A percentile compares a stretch with the other conserved stretches of the same genome.
phyloP scores from a whole-genome alignment of 495 filamentous ascomycete species.

The Neurospora hispaniola region DNA sequence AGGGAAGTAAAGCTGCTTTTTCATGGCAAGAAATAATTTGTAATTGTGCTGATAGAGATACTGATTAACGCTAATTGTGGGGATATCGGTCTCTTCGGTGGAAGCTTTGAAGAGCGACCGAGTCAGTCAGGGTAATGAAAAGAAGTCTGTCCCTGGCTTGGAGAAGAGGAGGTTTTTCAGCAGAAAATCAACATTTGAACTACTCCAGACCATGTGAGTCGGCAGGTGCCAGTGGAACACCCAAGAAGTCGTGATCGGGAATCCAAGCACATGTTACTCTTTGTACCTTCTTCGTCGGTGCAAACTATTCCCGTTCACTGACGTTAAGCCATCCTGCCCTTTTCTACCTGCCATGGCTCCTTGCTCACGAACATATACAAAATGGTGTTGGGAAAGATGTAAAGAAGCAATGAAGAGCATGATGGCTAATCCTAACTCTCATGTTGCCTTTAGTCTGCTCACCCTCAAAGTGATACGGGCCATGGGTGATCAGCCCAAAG shows the following conservation, averaged over 20 bases:
- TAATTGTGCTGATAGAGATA: not conserved
- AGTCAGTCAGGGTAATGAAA: not conserved
- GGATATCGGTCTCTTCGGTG: fast-evolving
- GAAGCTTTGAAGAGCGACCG: not conserved
- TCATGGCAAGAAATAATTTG: not conserved
- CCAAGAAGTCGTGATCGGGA: not conserved
- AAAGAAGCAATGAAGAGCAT: not conserved
- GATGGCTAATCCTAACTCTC: not conserved
- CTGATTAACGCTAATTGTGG: not conserved
- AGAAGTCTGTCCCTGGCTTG: fast-evolving
- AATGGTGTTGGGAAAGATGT: not conserved
- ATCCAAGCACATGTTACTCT: not conserved
- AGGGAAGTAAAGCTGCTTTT: not conserved
- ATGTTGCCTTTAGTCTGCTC: not conserved
- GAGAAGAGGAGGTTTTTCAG: not conserved
- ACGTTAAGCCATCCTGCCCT: too few relatives aligned
- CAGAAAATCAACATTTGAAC: not conserved
- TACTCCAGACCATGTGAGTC: not conserved
- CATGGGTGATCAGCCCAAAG: not conserved
- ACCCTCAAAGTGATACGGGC: not conserved
- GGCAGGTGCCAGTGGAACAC: not conserved
- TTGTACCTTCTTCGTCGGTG: not conserved
- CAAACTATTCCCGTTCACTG: too few relatives aligned
- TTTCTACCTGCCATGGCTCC: not conserved
- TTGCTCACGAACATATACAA: not conserved